Evolutionary conservation across 2,329 filamentous ascomycete species (phyloP).

Genomic region (Daldinia sp.): DNA sequence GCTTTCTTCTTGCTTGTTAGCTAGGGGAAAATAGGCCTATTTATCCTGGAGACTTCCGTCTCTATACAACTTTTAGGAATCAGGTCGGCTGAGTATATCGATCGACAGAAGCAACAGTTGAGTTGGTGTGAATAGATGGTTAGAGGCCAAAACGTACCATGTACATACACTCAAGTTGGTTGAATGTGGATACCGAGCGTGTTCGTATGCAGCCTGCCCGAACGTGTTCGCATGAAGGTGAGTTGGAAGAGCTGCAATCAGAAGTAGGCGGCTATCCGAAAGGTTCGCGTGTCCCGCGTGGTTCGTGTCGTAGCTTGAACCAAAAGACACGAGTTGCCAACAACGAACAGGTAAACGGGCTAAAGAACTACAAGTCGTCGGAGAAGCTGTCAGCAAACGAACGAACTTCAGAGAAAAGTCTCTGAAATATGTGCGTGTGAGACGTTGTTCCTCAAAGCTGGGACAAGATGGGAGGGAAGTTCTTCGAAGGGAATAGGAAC

Average conservation of each 20-base stretch:
- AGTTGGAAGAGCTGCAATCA: constrained; percentile 50
- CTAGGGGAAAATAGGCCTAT: neutral
- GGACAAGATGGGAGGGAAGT: constrained; percentile 36
- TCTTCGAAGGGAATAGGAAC: constrained; percentile 40
- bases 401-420: constrained; percentile 20
- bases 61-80: neutral
- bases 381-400: constrained; percentile 43
- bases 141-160: constrained; percentile 37
- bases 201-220: constrained; percentile 55
- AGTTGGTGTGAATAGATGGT: constrained; percentile 26
- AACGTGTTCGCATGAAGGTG: constrained; percentile 56
- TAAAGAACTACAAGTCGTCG: constrained; percentile 38
- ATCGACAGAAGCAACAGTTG: constrained; percentile 30
- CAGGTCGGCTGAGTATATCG: neutral
- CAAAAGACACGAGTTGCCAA: constrained; percentile 36
- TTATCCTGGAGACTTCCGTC: constrained; percentile 2
- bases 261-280: constrained; percentile 49
- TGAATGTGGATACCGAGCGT: constrained; percentile 47
- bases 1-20: constrained; percentile 4
- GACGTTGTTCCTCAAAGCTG: constrained; percentile 47
- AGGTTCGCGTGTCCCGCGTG: constrained; percentile 45
- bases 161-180: constrained; percentile 33
- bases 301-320: constrained; percentile 43
- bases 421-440: constrained; percentile 40
- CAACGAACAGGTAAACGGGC: constrained; percentile 39